Conservation (phyloP, 345 rosid genomes). For the Gossypium stocksii region DNA sequence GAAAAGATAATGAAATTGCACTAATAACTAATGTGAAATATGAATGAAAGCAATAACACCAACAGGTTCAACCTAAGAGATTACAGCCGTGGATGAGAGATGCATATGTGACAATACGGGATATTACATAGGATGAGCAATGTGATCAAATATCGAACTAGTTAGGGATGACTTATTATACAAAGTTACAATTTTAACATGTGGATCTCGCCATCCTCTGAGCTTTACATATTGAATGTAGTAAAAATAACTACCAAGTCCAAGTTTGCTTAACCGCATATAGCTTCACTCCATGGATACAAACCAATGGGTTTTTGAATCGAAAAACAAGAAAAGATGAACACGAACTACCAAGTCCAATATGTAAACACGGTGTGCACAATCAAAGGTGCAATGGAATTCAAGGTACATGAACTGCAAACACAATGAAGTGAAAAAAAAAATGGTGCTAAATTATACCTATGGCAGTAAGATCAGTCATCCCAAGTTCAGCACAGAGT, state of each 20-base stretch:
- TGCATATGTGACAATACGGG: background rate
- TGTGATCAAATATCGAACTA: background rate
- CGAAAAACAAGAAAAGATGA: background rate
- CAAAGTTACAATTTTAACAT: background rate
- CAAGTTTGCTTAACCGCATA: background rate
- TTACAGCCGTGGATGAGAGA: background rate
- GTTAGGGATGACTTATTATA: background rate
- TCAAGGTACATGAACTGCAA: background rate
- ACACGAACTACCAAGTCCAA: background rate
- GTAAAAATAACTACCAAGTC: background rate
- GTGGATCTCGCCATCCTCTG: background rate
- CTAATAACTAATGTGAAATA: too few relatives aligned
- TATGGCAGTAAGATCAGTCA: constrained; percentile 39
- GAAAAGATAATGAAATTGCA: too few relatives aligned
- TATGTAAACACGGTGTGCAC: background rate
- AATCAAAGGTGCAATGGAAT: background rate
- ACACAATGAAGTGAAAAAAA: background rate
- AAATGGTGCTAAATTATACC: constrained; percentile 32
- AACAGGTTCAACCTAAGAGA: too few relatives aligned
- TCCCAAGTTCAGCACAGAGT: constrained; percentile 64
- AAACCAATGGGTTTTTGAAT: background rate
- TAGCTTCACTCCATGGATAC: background rate
- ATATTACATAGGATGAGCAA: background rate
- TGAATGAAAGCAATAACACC: too few relatives aligned
- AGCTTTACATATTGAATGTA: background rate